Percentiles rank a stretch among this genome's conserved stretches.
Conservation (phyloP, 2,329 filamentous ascomycete genomes). For the Diaporthe capsici region DNA sequence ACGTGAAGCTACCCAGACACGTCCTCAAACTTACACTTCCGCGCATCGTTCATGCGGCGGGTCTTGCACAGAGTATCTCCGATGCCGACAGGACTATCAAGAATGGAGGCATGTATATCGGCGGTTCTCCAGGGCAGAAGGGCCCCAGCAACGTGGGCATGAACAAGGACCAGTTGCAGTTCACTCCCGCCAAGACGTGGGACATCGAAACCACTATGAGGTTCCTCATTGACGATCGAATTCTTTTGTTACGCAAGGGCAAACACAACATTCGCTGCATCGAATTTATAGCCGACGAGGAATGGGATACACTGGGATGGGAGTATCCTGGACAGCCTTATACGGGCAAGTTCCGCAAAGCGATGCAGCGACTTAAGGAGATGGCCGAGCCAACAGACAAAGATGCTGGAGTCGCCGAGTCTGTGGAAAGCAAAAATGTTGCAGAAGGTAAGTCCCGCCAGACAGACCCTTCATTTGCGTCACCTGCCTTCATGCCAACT, state of each 20-base stretch:
- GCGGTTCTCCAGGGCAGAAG: constrained; percentile 58
- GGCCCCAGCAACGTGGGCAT: constrained; percentile 52
- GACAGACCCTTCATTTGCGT: not conserved
- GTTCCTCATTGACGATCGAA: constrained; percentile 71
- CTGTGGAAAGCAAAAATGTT: constrained; percentile 46
- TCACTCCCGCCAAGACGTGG: constrained; percentile 73
- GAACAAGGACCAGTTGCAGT: constrained; percentile 67
- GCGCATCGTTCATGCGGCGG: constrained; percentile 71
- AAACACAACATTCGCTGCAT: constrained; percentile 75
- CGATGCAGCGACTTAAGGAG: constrained; percentile 55
- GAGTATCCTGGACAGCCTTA: constrained; percentile 68
- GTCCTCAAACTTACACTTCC: constrained; percentile 70
- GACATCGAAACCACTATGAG: constrained; percentile 69
- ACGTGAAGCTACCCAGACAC: constrained; percentile 69
- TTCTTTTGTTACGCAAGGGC: constrained; percentile 73
- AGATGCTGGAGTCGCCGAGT: constrained; percentile 44
- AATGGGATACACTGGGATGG: constrained; percentile 63
- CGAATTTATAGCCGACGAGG: constrained; percentile 70
- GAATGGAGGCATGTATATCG: constrained; percentile 72
- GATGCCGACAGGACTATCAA: constrained; percentile 72
- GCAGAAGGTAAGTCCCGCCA: constrained; percentile 47
- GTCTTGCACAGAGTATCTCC: constrained; percentile 67
- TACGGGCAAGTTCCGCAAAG: constrained; percentile 62
- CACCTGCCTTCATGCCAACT: constrained; percentile 21
- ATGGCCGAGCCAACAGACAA: constrained; percentile 44